Conservation (phyloP, 1,139 yeast species). For the Candida tunisiensis region DNA sequence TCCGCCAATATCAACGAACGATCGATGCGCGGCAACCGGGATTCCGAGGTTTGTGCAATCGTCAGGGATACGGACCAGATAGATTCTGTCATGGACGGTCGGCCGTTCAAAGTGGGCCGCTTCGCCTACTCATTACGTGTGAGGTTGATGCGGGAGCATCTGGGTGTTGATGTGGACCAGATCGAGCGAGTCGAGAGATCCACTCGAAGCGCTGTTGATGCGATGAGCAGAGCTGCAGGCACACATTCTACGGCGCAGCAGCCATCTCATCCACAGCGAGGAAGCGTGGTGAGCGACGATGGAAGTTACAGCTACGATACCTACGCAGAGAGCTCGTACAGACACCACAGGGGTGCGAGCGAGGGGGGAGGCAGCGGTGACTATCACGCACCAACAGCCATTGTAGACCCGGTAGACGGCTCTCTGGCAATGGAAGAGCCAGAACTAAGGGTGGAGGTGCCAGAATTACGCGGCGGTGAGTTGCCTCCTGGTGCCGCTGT, state of each 20-base stretch:
- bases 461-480: no score
- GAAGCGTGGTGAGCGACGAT: no score
- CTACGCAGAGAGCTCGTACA: no score
- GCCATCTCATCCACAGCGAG: no score
- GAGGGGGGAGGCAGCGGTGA: conserved; percentile 36
- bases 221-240: no score
- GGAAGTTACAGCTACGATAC: no score
- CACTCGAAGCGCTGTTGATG: conserved; percentile 4
- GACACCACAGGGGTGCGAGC: no score
- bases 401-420: conserved; percentile 3
- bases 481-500: no score
- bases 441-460: no score
- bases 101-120: conserved; percentile 63
- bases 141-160: conserved; percentile 89
- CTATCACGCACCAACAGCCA: not conserved
- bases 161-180: conserved; percentile 79
- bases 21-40: conserved; percentile 85
- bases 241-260: no score
- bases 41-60: conserved; percentile 84
- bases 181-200: conserved; percentile 38
- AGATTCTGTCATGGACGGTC: conserved; percentile 64
- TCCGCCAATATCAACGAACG: conserved; percentile 94
- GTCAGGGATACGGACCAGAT: conserved; percentile 72
- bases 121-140: conserved; percentile 84
- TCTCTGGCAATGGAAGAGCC: no score